These are phyloP conservation scores for Fallopia convolvulus DNA, from an alignment of 148 eudicot species.

Conservation along the genomic window DNA sequence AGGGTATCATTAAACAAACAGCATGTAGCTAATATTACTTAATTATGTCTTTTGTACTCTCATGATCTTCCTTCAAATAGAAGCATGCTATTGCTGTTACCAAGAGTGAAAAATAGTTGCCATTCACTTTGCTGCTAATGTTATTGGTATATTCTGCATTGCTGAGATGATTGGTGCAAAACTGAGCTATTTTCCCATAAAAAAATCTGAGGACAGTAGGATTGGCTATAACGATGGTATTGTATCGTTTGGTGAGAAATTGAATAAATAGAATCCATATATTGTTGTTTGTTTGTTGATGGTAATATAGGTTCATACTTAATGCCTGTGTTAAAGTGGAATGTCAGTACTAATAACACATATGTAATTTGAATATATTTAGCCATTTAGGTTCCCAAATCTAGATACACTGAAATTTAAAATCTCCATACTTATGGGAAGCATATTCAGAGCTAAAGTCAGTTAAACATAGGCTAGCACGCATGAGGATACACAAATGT, in stretches of 20 bases:
- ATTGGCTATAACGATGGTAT: not conserved
- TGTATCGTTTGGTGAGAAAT: not conserved
- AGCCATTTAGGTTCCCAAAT: not conserved
- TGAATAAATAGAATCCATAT: not conserved
- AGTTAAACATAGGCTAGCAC: not conserved
- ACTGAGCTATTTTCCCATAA: not conserved
- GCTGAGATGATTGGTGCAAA: not conserved
- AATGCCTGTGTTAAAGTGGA: not conserved
- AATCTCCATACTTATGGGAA: not conserved
- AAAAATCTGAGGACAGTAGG: not conserved
- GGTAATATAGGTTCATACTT: not conserved
- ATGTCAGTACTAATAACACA: not conserved
- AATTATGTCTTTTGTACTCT: not conserved
- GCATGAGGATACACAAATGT: not conserved
- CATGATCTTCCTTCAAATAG: not conserved
- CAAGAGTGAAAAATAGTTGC: not conserved
- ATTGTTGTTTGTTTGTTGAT: not conserved
- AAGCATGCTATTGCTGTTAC: not conserved
- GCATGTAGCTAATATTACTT: not conserved
- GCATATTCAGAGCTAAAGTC: not conserved
- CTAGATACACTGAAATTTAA: not conserved
- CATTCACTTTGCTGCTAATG: not conserved
- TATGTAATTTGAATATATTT: not conserved
- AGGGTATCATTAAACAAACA: not conserved
- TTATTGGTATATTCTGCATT: slow-evolving; percentile 1